These are phyloP conservation scores for Coleophoma eucalyptorum DNA, from an alignment of 2,329 filamentous ascomycete species.

Conservation along the genomic window DNA sequence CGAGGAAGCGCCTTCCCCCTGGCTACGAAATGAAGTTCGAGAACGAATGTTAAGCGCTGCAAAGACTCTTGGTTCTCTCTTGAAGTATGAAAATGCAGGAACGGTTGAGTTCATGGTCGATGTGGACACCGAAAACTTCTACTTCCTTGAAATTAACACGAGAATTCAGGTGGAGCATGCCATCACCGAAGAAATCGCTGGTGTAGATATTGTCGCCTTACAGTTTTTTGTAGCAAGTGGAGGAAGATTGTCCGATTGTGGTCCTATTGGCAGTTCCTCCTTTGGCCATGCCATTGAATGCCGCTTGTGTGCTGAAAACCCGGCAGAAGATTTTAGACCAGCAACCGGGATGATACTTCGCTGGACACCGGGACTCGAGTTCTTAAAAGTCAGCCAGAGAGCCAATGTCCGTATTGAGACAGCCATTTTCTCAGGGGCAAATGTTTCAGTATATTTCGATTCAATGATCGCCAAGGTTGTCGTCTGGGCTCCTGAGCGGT, in stretches of 20 bases:
- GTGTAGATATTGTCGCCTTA: slow-evolving; percentile 11
- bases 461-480: slow-evolving; percentile 39
- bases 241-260: slow-evolving; percentile 10
- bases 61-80: slow-evolving; percentile 30
- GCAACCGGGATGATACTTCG: slow-evolving; percentile 29
- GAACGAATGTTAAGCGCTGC: slow-evolving; percentile 35
- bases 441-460: slow-evolving; percentile 36
- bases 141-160: slow-evolving; percentile 1
- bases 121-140: slow-evolving; percentile 29
- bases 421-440: slow-evolving; percentile 28
- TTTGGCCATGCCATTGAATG: slow-evolving; percentile 36
- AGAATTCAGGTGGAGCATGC: slow-evolving; percentile 1
- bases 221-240: slow-evolving; percentile 26
- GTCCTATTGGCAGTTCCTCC: slow-evolving; percentile 16
- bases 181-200: slow-evolving; percentile 9
- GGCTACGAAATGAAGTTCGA: slow-evolving; percentile 34
- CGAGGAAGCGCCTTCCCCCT: slow-evolving; percentile 39
- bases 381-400: too few species aligned
- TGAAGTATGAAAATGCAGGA: slow-evolving; percentile 51
- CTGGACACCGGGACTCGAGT: slow-evolving; percentile 23
- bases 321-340: slow-evolving; percentile 31
- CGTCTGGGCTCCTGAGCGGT: slow-evolving; percentile 34
- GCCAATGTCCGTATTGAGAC: slow-evolving; percentile 32
- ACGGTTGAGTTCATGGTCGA: slow-evolving; percentile 62
- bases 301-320: slow-evolving; percentile 35